These are phyloP conservation scores for Xerocomus minutiporus DNA, from an alignment of 1,284 basidiomycete species.

Conservation along the genomic window DNA sequence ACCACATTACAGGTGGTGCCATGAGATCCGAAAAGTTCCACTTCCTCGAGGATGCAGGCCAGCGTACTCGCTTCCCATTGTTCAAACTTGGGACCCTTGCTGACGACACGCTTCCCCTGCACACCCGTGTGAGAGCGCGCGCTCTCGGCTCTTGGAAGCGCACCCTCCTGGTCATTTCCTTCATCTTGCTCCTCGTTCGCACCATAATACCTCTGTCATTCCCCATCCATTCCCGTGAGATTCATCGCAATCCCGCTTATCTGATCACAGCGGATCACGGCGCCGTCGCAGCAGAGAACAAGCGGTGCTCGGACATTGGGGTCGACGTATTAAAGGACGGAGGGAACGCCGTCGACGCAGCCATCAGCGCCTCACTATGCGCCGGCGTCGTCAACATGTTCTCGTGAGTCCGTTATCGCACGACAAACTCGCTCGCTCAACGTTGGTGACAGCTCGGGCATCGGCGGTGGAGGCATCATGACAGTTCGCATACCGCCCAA, in stretches of 20 bases:
- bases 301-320: constrained; percentile 79
- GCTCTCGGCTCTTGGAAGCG: constrained; percentile 12
- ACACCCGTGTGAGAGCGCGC: constrained; percentile 6
- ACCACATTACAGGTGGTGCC: neutral
- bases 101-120: constrained; percentile 23
- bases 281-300: constrained; percentile 86
- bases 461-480: constrained; percentile 93
- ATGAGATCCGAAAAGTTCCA: neutral
- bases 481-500: constrained; percentile 72
- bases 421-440: neutral
- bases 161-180: constrained; percentile 9
- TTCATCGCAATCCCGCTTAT: constrained; percentile 62
- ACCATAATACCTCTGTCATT: neutral
- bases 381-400: constrained; percentile 88
- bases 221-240: constrained; percentile 5
- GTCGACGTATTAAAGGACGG: constrained; percentile 73
- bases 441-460: constrained; percentile 56
- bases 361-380: constrained; percentile 77
- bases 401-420: constrained; percentile 47
- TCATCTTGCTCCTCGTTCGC: constrained; percentile 13
- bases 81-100: neutral
- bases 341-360: constrained; percentile 90
- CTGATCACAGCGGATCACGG: constrained; percentile 70
- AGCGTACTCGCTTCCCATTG: neutral
- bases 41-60: neutral